Base-by-base conservation (phyloP, 805 yeast genomes). In the Cyberlindnera maclurae region DNA sequence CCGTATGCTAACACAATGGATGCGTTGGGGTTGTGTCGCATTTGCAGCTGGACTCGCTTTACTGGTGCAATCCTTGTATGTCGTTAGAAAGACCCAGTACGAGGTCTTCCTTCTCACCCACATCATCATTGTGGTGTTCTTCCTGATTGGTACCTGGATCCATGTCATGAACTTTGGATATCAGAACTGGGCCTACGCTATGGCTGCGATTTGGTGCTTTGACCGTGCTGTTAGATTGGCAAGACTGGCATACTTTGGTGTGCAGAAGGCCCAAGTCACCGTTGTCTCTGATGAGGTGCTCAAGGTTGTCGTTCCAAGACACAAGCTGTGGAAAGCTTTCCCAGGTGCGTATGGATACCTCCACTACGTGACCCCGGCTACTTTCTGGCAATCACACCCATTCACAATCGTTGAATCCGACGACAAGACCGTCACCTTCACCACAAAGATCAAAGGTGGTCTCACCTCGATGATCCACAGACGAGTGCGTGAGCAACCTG, bases 351-450 rank as follows among this genome's bases (percentile, higher is more conserved):
- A 59, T 52, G 76, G 72, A 3, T 82, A 67, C 51, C 58, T 83
- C 32, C 72, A 79, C 58, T 77, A 79, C 55, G 46, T 79, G 38
- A 61, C 70, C 31, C 64, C 71, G 17, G 52, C 60, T 3, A 60
- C 71, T 29, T 76, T 79, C 56, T 79, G 79, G 76, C 86, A 82
- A 55, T 74, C 81, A 6, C 87, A 82, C 54, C 90, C 90, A 12
- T 82, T 84, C 59, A 78, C 90, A 4, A 59, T 74, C 18, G 64
- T 73, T 31, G 68, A 68, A 38, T 57, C 68, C 4, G 53, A 52
- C 37, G 62, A 61, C 28, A 59, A 60, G 45, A 58, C 60, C 36
- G 57, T 75, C 20, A 61, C 65, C 3, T 62, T 73, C 43, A 67
- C 59, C 46, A 65, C 74, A 43, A 75, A 72, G 54, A 71, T 68